Evolutionary conservation across 208 protist genomes (phyloP), one percentile per base, ranked within the genome.

Genomic region (Leishmania turanica): DNA sequence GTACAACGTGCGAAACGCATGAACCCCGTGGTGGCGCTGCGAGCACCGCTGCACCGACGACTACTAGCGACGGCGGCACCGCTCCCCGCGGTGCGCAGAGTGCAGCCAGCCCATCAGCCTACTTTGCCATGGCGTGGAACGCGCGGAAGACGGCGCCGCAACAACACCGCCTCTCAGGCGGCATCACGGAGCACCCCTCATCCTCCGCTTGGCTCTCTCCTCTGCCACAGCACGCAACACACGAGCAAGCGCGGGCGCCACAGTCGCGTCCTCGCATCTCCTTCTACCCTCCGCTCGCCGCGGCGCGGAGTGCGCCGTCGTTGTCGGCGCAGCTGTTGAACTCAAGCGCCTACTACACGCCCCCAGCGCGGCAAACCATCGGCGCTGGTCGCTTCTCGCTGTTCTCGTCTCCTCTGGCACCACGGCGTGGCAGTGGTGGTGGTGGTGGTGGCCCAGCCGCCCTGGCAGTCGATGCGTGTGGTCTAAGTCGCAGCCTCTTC

Each of bases 401-500:
- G 13, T 27, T 34, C 47, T 9, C 73, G 47, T 54, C 27, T 56
- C 34, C 79, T 19, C 53, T 56, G 7, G 58, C 72, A 31, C n/a
- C 21, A 15, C 51, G 19, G 42, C 40, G 40, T 51, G 68, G 68
- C 68, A 51, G 42, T n/a, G 68, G 40, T 51, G 42, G 68, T 8
- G 42, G 68, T 8, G 62, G 62, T 68, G 62, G 62, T 68, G 62
- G 31, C 58, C 58, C 7, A 64, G 7, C 40, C 65, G 13, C 65
- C 34, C 9, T 15, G 37, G 34, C 45, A 49, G 45, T 17, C 45
- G 34, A 77, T n/a, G 51, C 60, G 27, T 37, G 75, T 49, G 27
- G 54, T 60, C 37, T 54, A 2, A 53, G 24, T 31, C 51, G 70
- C 1, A 60, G 51, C 27, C 75, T 89, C 27, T 89, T 75, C 78